A percentile compares a stretch with the other conserved stretches of the same genome.
These are phyloP conservation scores for Colletotrichum incanum DNA, from an alignment of 2,329 filamentous ascomycete species.

Conservation along the genomic window DNA sequence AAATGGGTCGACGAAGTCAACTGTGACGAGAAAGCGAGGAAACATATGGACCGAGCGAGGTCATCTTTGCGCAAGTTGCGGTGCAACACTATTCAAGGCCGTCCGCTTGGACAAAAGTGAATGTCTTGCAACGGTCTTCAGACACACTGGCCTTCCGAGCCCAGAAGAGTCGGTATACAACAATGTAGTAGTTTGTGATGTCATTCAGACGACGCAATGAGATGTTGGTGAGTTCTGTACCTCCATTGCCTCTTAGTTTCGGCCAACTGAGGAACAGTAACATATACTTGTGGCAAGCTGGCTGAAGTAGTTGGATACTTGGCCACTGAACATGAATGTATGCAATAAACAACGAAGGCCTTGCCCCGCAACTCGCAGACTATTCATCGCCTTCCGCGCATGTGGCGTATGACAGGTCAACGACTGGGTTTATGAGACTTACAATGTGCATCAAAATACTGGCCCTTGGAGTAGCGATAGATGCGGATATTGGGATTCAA, in stretches of 20 bases:
- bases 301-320: neutral
- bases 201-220: neutral
- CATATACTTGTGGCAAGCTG: conserved; percentile 19
- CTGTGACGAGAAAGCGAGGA: conserved; percentile 25
- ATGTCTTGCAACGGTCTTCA: conserved; percentile 9
- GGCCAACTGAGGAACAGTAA: conserved; percentile 4
- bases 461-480: conserved; percentile 87
- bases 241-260: neutral
- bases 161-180: conserved; percentile 5
- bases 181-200: neutral
- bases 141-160: conserved; percentile 1
- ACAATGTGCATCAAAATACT: conserved; percentile 96
- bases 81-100: neutral
- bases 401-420: conserved; percentile 41
- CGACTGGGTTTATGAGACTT: conserved; percentile 53
- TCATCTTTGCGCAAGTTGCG: conserved; percentile 14
- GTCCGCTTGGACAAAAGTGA: neutral
- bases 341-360: neutral
- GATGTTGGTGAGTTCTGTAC: neutral
- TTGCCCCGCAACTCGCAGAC: conserved; percentile 19
- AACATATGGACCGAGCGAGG: conserved; percentile 28
- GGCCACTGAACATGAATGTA: neutral
- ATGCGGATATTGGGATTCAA: conserved; percentile 91
- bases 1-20: conserved; percentile 39
- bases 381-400: conserved; percentile 2